A percentile compares a stretch with the other conserved stretches of the same genome.
phyloP scores from a whole-genome alignment of 179 eudicot species.

The Beta lomatogona region DNA sequence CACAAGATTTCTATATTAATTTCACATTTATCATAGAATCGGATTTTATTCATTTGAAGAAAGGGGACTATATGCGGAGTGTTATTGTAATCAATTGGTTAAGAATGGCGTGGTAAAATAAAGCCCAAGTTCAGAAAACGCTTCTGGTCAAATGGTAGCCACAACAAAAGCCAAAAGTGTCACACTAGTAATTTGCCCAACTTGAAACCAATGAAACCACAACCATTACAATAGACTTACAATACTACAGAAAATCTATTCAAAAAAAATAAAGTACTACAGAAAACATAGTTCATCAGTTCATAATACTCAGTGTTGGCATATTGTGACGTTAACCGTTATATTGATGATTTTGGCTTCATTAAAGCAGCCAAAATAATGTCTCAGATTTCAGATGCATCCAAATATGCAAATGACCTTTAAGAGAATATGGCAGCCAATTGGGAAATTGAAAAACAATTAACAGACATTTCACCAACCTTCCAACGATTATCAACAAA shows the following conservation, averaged over 20 bases:
- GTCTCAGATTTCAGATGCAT: not conserved
- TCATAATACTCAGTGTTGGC: not conserved
- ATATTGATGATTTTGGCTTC: not conserved
- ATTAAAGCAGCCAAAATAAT: not conserved
- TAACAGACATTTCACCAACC: constrained; percentile 45
- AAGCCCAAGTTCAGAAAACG: not conserved
- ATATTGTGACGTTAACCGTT: not conserved
- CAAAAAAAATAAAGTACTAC: not conserved
- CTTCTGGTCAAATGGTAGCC: not conserved
- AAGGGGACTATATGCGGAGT: not conserved
- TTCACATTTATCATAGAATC: not conserved
- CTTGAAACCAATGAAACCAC: not conserved
- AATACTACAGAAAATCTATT: not conserved
- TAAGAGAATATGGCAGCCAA: not conserved
- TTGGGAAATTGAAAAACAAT: not conserved
- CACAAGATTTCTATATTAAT: not conserved
- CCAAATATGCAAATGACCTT: not conserved
- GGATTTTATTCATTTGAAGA: not conserved
- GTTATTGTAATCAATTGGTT: not conserved
- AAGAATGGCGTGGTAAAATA: not conserved
- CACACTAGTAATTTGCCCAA: not conserved
- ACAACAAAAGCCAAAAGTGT: not conserved
- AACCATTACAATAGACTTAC: not conserved
- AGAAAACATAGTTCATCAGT: no score
- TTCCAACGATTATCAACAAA: constrained; percentile 79